phyloP scores from a whole-genome alignment of 148 eudicot genomes.

The Euryodendron excelsum region DNA sequence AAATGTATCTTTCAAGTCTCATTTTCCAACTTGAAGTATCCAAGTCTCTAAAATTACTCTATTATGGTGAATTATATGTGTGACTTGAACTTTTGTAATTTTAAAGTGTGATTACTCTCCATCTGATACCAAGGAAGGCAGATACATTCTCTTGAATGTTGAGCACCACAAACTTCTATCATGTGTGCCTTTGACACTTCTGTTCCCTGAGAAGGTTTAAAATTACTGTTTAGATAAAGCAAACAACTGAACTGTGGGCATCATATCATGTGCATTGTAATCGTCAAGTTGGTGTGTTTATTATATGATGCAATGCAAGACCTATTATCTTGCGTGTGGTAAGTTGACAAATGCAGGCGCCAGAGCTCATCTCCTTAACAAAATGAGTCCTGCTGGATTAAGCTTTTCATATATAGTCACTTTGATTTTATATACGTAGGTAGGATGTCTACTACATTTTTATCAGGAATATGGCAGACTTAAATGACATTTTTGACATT shows the following conservation, averaged over 20 bases:
- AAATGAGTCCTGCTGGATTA: background rate
- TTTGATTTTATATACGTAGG: background rate
- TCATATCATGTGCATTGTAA: background rate
- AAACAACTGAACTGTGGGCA: background rate
- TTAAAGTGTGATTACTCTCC: background rate
- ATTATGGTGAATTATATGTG: background rate
- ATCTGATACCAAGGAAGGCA: background rate
- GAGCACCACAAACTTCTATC: background rate
- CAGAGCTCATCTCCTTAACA: too few relatives aligned
- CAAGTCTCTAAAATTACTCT: background rate
- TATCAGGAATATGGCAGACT: constrained; percentile 5
- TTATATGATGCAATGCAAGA: background rate
- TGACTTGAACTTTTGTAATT: background rate
- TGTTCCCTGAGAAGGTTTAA: background rate
- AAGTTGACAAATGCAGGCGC: background rate
- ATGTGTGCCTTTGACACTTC: background rate
- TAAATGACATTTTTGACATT: constrained; percentile 17
- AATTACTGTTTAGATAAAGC: background rate
- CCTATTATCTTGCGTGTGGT: background rate
- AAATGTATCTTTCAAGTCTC: background rate
- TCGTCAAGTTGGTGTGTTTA: background rate
- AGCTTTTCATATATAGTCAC: background rate
- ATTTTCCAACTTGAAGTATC: background rate
- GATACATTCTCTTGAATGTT: background rate
- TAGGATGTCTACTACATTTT: background rate